Evolutionary conservation across 768 basidiomycete species (phyloP).

Genomic region (Daedaleopsis sinensis): DNA sequence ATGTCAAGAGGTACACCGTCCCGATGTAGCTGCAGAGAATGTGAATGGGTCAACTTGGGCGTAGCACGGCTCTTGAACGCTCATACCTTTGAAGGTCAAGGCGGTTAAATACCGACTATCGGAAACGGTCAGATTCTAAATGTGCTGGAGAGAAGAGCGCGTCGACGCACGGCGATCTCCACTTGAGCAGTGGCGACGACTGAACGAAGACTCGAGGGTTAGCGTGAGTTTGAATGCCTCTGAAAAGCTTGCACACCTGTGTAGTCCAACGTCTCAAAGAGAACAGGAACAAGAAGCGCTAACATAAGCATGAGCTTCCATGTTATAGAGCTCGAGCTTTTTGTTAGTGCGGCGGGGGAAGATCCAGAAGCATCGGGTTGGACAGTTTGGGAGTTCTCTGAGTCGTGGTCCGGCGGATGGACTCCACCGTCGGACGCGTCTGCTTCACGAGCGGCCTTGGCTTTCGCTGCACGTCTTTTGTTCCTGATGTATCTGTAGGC

Average conservation of each 20-base stretch:
- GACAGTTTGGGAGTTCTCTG: neutral
- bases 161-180: slow-evolving; percentile 47
- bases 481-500: slow-evolving; percentile 16
- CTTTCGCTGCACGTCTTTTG: slow-evolving; percentile 10
- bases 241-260: slow-evolving; percentile 29
- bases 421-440: neutral
- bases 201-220: slow-evolving; percentile 12
- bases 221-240: too few species aligned
- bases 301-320: slow-evolving; percentile 30
- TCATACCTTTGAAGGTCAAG: slow-evolving; percentile 37
- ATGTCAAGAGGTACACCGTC: slow-evolving; percentile 51
- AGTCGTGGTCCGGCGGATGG: neutral
- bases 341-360: neutral
- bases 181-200: slow-evolving; percentile 57
- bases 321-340: neutral
- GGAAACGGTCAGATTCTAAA: neutral
- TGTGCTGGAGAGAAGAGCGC: neutral
- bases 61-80: neutral
- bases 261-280: slow-evolving; percentile 44
- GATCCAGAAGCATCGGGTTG: neutral
- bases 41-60: too few species aligned
- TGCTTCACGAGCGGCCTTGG: slow-evolving; percentile 8
- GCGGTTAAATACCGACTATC: slow-evolving; percentile 36
- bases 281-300: slow-evolving; percentile 45
- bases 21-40: slow-evolving; percentile 43